Conservation (phyloP, 441 rosid species). For the Populus trichocarpa region DNA sequence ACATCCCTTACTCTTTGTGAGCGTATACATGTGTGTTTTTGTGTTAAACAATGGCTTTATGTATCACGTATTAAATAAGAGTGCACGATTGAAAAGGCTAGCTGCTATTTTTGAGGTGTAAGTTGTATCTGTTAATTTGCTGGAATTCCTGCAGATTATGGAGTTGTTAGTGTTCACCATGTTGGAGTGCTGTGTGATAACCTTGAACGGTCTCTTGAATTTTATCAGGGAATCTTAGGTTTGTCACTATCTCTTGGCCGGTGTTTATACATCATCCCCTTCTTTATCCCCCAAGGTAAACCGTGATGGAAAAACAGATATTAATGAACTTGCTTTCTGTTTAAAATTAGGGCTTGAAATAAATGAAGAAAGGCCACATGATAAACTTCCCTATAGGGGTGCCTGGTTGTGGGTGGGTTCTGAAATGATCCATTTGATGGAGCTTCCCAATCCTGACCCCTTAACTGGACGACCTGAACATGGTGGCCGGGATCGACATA, state of each 20-base stretch:
- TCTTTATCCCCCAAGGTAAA: background rate
- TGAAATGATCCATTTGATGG: constrained; percentile 98
- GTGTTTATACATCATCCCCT: background rate
- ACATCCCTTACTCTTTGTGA: background rate
- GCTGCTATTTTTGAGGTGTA: background rate
- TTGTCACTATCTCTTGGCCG: background rate
- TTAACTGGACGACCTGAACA: constrained; percentile 83
- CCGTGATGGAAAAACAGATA: background rate
- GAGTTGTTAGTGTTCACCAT: constrained; percentile 77
- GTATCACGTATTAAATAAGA: background rate
- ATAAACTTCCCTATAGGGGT: constrained; percentile 94
- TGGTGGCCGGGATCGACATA: constrained; percentile 94
- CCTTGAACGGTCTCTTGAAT: constrained; percentile 81
- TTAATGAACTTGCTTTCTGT: background rate
- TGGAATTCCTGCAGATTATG: constrained; percentile 54
- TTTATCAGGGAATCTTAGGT: constrained; percentile 78
- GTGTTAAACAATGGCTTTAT: background rate
- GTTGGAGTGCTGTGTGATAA: constrained; percentile 83
- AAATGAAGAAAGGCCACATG: constrained; percentile 91
- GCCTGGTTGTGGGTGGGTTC: constrained; percentile 99
- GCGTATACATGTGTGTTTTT: background rate
- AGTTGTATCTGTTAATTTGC: background rate
- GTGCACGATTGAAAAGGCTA: background rate
- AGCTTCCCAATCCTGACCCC: constrained; percentile 97
- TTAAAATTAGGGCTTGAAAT: constrained; percentile 66